Percentiles rank a stretch among this genome's conserved stretches.
These are phyloP conservation scores for Tetrapyrgos nigripes DNA, from an alignment of 1,284 basidiomycete species.

Conservation along the genomic window DNA sequence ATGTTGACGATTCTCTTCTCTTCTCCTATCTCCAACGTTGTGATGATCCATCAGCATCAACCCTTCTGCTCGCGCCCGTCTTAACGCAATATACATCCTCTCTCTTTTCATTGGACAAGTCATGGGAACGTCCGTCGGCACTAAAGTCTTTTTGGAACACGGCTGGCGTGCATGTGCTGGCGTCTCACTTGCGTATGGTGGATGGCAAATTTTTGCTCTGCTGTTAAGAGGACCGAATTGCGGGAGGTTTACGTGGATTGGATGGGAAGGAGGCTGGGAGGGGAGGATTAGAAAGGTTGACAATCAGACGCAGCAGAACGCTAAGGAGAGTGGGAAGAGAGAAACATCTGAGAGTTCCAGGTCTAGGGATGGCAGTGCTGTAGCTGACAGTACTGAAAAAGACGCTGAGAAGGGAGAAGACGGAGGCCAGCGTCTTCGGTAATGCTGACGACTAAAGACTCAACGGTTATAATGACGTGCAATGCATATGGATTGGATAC, in stretches of 20 bases:
- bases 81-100: slow-evolving; percentile 52
- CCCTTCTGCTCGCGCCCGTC: slow-evolving; percentile 42
- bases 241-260: slow-evolving; percentile 58
- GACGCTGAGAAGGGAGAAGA: no score
- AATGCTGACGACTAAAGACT: no score
- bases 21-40: not conserved
- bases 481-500: no score
- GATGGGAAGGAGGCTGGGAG: slow-evolving; percentile 54
- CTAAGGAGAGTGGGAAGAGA: no score
- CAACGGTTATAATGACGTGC: no score
- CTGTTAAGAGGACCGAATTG: slow-evolving; percentile 62
- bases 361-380: no score
- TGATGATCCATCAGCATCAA: slow-evolving; percentile 14
- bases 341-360: no score
- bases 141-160: slow-evolving; percentile 60
- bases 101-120: slow-evolving; percentile 63
- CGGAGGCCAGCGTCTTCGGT: no score
- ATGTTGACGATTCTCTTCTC: not conserved
- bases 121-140: slow-evolving; percentile 69
- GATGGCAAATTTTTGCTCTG: slow-evolving; percentile 50
- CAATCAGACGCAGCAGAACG: no score
- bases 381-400: no score
- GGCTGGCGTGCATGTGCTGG: slow-evolving; percentile 67
- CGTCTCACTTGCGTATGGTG: slow-evolving; percentile 57
- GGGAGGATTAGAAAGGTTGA: not conserved